phyloP scores from a whole-genome alignment of 2,329 filamentous ascomycete genomes.

The Colletotrichum spaethianum region DNA sequence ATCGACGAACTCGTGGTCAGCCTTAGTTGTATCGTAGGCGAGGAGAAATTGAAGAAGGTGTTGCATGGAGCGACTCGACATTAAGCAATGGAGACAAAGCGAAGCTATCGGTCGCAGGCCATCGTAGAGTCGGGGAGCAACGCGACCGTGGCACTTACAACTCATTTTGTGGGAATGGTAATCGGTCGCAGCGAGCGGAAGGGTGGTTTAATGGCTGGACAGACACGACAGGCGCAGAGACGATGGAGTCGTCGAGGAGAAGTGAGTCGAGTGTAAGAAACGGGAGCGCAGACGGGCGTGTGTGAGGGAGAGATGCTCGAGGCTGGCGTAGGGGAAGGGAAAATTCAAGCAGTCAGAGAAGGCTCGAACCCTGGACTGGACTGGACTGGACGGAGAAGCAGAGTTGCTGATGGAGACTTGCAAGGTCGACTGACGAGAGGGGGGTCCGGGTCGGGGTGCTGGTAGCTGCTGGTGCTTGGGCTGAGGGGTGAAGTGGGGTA shows the following conservation, averaged over 20 bases:
- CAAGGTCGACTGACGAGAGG: slow-evolving; percentile 26
- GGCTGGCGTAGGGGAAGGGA: slow-evolving; percentile 26
- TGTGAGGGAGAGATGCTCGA: slow-evolving; percentile 16
- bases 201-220: neutral
- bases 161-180: slow-evolving; percentile 51
- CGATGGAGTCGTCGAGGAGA: slow-evolving; percentile 21
- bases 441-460: slow-evolving; percentile 30
- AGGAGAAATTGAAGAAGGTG: neutral
- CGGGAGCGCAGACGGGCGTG: slow-evolving; percentile 27
- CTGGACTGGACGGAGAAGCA: slow-evolving; percentile 33
- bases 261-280: slow-evolving; percentile 36
- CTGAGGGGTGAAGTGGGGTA: slow-evolving; percentile 42
- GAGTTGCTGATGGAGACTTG: slow-evolving; percentile 39
- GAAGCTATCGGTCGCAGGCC: neutral
- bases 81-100: neutral
- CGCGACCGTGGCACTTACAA: slow-evolving; percentile 51
- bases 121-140: neutral
- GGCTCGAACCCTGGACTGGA: slow-evolving; percentile 37
- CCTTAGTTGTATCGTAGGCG: slow-evolving; percentile 21
- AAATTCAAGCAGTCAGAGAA: slow-evolving; percentile 33
- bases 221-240: slow-evolving; percentile 1
- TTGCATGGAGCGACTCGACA: neutral
- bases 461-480: slow-evolving; percentile 17
- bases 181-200: neutral
- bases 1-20: slow-evolving; percentile 45